Conservation (phyloP, 495 filamentous ascomycete genomes). For the Penicillium canariense region DNA sequence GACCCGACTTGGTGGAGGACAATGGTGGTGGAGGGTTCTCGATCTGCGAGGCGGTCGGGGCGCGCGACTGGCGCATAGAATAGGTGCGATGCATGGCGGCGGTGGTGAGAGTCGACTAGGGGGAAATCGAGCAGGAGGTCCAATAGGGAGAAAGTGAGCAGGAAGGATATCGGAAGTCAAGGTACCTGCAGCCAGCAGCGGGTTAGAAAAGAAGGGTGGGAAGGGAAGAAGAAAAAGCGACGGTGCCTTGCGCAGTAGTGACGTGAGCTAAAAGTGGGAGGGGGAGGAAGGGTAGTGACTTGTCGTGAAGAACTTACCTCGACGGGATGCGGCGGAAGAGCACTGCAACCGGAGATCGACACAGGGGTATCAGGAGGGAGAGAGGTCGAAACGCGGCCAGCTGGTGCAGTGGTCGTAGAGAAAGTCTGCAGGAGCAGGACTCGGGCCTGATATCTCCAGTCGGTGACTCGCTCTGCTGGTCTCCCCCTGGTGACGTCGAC, state of each 20-base stretch:
- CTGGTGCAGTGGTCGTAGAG: not conserved
- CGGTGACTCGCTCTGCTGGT: not conserved
- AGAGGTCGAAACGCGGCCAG: not conserved
- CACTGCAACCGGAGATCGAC: slow-evolving; percentile 32
- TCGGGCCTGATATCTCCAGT: slow-evolving; percentile 9
- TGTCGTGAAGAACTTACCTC: slow-evolving; percentile 8
- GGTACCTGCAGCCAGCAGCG: slow-evolving; percentile 23
- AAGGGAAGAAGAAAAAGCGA: slow-evolving; percentile 16
- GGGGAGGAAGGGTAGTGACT: slow-evolving; percentile 3
- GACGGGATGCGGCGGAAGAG: slow-evolving; percentile 36
- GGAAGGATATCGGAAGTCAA: not conserved
- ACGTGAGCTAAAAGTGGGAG: slow-evolving; percentile 34
- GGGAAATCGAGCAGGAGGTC: not conserved
- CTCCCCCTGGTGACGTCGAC: slow-evolving; percentile 40
- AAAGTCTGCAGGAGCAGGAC: slow-evolving; percentile 10
- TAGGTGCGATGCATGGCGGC: slow-evolving; percentile 93
- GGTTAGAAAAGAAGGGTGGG: slow-evolving; percentile 17
- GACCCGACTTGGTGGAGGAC: slow-evolving; percentile 83
- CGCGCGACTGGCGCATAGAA: slow-evolving; percentile 94
- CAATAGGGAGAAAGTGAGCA: slow-evolving; percentile 1
- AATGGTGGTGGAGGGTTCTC: slow-evolving; percentile 92
- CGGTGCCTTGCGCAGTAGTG: slow-evolving; percentile 40
- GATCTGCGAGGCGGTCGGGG: slow-evolving; percentile 83
- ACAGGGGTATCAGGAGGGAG: slow-evolving; percentile 12
- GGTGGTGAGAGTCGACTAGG: slow-evolving; percentile 1